A percentile compares a stretch with the other conserved stretches of the same genome.
Conservation (phyloP, 2,329 filamentous ascomycete genomes). For the Pseudogymnoascus sp. region DNA sequence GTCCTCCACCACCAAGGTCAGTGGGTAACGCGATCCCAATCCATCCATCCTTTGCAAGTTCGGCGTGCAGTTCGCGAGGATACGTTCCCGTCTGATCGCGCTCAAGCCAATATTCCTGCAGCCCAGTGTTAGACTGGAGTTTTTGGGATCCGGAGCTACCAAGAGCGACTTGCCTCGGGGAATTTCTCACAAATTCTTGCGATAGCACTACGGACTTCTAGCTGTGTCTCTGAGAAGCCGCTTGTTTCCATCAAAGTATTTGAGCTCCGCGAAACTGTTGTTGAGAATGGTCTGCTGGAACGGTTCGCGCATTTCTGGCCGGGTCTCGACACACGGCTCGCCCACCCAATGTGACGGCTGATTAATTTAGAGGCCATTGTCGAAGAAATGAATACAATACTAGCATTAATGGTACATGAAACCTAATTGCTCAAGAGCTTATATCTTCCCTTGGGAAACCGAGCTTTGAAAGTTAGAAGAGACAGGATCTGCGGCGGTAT, state of each 20-base stretch:
- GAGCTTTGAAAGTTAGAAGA: background rate
- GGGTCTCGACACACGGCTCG: background rate
- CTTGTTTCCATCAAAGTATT: constrained; percentile 58
- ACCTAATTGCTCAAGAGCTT: background rate
- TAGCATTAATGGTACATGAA: background rate
- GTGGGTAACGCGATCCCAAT: constrained; percentile 74
- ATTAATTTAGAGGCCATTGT: background rate
- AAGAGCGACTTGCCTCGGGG: constrained; percentile 39
- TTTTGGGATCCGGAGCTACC: constrained; percentile 5
- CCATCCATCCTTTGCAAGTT: constrained; percentile 69
- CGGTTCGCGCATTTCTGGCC: background rate
- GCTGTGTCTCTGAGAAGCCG: constrained; percentile 65
- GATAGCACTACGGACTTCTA: constrained; percentile 65
- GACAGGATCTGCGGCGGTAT: background rate
- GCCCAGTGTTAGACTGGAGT: constrained; percentile 13
- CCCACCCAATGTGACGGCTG: background rate
- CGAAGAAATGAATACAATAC: constrained; percentile 12
- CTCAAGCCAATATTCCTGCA: constrained; percentile 62
- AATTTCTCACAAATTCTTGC: constrained; percentile 62
- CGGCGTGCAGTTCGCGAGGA: constrained; percentile 68
- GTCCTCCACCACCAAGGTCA: constrained; percentile 62
- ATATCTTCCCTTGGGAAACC: background rate
- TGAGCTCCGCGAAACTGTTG: background rate
- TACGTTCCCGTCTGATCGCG: constrained; percentile 64
- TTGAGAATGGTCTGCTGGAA: background rate